Evolutionary conservation across 2,329 filamentous ascomycete genomes (phyloP), one percentile per base, ranked within the genome.

Genomic region (Fusarium ambrosium): DNA sequence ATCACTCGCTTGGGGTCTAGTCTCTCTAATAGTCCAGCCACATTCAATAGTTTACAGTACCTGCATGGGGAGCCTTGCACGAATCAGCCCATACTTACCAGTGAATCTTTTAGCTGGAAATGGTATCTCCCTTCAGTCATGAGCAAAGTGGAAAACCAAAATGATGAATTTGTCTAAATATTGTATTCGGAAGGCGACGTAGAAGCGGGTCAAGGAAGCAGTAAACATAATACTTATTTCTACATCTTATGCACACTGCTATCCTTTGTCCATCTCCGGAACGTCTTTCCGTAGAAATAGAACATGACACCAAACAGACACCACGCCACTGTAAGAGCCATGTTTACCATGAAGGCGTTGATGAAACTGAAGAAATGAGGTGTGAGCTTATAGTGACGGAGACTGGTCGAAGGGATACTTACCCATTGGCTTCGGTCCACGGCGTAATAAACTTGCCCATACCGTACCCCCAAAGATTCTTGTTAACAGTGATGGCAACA

Each of bases 381-480:
- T 18, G 36, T 58, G 8, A 55, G 34, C 24, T 20, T 3, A 27
- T 58, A 27, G 4, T n/a, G 2, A 20, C 18, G 6, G 11, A 1
- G 34, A 37, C 22, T 29, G 9, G 32, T 41, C 13, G 24, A 29
- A 22, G 16, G 9, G 32, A 43, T 4, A n/a, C 51, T 64, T 56
- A 68, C 68, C 68, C 68, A 32, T 62, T 27, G 10, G 51, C 51
- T 36, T 64, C 64, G 1, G 68, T 70, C 68, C 68, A 70, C 0
- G 64, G 64, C 4, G 68, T 70, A 37, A 70, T 68, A 18, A 70
- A 70, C 11, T 53, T 51, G 3, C 68, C 68, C 68, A 70, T 70
- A 1, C 68, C 68, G 16, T 70, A 70, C 3, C 68, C 68, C 68
- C 64, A 70, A 14, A 70, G 60, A 29, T 70, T 70, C 64, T 70